phyloP scores from a whole-genome alignment of 345 rosid genomes.

The Noccaea caerulescens region DNA sequence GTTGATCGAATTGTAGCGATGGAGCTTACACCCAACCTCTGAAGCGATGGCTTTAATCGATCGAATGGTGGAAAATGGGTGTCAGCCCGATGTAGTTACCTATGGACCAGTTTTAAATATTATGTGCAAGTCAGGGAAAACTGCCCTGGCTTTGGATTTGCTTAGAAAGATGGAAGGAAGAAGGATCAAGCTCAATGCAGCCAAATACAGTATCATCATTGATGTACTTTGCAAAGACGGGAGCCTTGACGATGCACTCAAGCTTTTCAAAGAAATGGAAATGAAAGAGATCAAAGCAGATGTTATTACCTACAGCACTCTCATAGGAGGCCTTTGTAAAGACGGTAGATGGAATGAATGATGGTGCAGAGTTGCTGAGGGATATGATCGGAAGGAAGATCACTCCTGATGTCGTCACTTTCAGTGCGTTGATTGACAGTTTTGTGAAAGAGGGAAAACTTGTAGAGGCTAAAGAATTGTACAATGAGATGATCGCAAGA shows the following conservation, averaged over 20 bases:
- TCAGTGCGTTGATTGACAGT: conserved; percentile 21
- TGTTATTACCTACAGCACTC: neutral
- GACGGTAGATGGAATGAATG: conserved; percentile 21
- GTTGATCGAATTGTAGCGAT: too few species aligned
- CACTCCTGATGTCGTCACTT: conserved; percentile 7
- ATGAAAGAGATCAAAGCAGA: neutral
- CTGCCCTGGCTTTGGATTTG: neutral
- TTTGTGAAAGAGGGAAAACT: conserved; percentile 33
- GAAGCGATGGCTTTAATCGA: neutral
- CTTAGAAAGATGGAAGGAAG: conserved; percentile 14
- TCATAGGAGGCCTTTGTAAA: conserved; percentile 17
- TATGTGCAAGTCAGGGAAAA: neutral
- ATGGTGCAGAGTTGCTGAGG: conserved; percentile 9
- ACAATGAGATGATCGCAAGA: conserved; percentile 32
- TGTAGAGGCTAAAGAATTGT: conserved; percentile 32
- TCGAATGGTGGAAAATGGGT: neutral
- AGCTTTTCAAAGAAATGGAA: conserved; percentile 18
- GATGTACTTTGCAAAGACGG: conserved; percentile 12
- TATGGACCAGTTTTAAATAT: neutral
- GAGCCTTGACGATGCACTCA: neutral
- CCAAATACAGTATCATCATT: conserved; percentile 27
- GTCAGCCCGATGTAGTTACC: too few species aligned
- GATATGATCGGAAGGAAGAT: conserved; percentile 19
- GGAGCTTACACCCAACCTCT: too few species aligned
- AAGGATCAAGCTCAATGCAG: conserved; percentile 9